phyloP scores from a whole-genome alignment of 192 early-diverging fungal genomes.

The Neocallimastix lanati region DNA sequence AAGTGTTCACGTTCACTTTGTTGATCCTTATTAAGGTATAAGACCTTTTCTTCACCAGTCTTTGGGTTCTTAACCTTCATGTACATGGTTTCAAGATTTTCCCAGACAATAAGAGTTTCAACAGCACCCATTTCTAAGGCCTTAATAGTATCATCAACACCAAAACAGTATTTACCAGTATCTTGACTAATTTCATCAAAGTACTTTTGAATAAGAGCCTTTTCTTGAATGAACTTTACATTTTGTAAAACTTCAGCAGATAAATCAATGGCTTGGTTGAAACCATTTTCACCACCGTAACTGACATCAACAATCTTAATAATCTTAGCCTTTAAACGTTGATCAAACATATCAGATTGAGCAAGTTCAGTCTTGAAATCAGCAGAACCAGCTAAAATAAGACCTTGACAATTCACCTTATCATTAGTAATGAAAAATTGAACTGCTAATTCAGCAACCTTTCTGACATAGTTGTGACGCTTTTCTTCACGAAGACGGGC shows the following conservation, averaged over 20 bases:
- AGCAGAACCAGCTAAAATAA: slow-evolving; percentile 93
- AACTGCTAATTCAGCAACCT: slow-evolving; percentile 88
- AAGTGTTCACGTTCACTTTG: slow-evolving; percentile 63
- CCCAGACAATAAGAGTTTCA: slow-evolving; percentile 96
- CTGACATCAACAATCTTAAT: slow-evolving; percentile 92
- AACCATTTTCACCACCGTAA: slow-evolving; percentile 98
- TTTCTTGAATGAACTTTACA: slow-evolving; percentile 98
- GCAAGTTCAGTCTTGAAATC: slow-evolving; percentile 96
- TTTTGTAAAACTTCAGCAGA: slow-evolving; percentile 77
- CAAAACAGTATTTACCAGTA: slow-evolving; percentile 90
- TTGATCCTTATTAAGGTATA: slow-evolving; percentile 68
- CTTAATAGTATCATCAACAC: slow-evolving; percentile 88
- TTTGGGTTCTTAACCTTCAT: slow-evolving; percentile 55
- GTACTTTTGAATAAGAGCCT: slow-evolving; percentile 86
- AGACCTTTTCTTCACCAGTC: slow-evolving; percentile 43
- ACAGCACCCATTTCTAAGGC: slow-evolving; percentile 94
- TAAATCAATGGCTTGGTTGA: slow-evolving; percentile 93
- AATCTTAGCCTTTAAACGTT: slow-evolving; percentile 69
- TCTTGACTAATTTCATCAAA: slow-evolving; percentile 95
- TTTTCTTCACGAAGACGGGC: slow-evolving; percentile 96
- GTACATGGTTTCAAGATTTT: slow-evolving; percentile 70
- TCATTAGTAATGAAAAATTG: slow-evolving; percentile 89
- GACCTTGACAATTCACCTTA: slow-evolving; percentile 64
- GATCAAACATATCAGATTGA: slow-evolving; percentile 92
- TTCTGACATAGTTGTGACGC: slow-evolving; percentile 97